These are phyloP conservation scores for Rhodosporidiobolus sp. DNA, from an alignment of 768 basidiomycete species.

Conservation along the genomic window DNA sequence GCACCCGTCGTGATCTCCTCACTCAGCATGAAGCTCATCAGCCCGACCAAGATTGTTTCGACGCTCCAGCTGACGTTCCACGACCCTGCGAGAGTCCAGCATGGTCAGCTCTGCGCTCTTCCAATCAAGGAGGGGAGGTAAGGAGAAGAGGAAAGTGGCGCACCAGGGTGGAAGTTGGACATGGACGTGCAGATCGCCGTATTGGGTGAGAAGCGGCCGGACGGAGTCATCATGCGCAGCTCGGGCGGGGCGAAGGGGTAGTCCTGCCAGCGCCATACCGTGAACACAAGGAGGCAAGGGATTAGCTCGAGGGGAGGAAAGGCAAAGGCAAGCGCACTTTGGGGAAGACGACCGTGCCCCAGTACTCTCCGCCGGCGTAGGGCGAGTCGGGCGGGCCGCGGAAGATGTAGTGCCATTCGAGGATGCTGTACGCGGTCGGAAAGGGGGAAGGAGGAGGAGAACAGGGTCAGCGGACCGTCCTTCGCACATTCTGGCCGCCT, in stretches of 20 bases:
- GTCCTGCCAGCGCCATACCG: conserved; percentile 56
- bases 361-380: conserved; percentile 87
- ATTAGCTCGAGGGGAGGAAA: not conserved
- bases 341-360: conserved; percentile 86
- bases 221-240: conserved; percentile 70
- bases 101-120: not conserved
- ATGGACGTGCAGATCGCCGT: conserved; percentile 29
- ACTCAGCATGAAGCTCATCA: conserved; percentile 89
- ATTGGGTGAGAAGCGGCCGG: conserved; percentile 46
- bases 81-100: not conserved
- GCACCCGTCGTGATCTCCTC: conserved; percentile 84
- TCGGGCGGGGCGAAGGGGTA: conserved; percentile 97
- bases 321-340: conserved; percentile 47
- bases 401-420: conserved; percentile 48
- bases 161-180: conserved; percentile 23
- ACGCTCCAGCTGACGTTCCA: conserved; percentile 95
- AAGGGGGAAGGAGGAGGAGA: not conserved
- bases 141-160: not conserved
- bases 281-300: not conserved
- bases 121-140: too few species aligned
- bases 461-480: not conserved
- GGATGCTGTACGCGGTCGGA: conserved; percentile 8
- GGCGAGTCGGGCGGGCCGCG: conserved; percentile 92
- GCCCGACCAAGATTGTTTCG: conserved; percentile 71
- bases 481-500: too few species aligned